These are phyloP conservation scores for Aspergillus brasiliensis DNA, from an alignment of 2,329 filamentous ascomycete genomes.

Conservation along the genomic window DNA sequence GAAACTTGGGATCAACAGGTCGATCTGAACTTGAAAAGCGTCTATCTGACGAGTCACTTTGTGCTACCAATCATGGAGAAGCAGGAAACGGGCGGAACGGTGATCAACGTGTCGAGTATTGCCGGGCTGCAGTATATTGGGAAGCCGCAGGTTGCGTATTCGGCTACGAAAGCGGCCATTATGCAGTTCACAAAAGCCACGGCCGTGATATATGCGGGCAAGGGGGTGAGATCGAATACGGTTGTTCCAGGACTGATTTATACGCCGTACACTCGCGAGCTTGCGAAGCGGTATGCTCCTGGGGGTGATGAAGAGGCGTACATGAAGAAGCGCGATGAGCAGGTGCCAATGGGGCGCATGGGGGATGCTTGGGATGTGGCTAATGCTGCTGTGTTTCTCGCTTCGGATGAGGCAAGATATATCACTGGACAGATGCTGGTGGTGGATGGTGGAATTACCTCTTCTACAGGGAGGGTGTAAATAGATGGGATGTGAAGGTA, in stretches of 20 bases:
- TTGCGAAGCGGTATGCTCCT: slow-evolving; percentile 50
- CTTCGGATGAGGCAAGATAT: slow-evolving; percentile 31
- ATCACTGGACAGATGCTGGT: slow-evolving; percentile 41
- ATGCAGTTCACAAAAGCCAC: slow-evolving; percentile 55
- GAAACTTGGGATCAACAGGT: slow-evolving; percentile 56
- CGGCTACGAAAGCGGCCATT: slow-evolving; percentile 54
- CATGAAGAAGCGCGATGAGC: slow-evolving; percentile 24
- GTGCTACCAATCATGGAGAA: slow-evolving; percentile 29
- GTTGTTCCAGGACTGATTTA: slow-evolving; percentile 61
- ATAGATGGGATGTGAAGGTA: no score
- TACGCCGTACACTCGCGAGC: slow-evolving; percentile 52
- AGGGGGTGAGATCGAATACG: slow-evolving; percentile 51
- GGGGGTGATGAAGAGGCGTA: slow-evolving; percentile 49
- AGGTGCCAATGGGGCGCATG: slow-evolving; percentile 37
- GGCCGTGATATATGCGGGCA: slow-evolving; percentile 46
- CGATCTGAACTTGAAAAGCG: slow-evolving; percentile 58
- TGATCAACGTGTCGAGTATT: slow-evolving; percentile 56
- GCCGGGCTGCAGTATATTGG: slow-evolving; percentile 56
- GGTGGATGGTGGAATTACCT: slow-evolving; percentile 40
- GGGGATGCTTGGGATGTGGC: slow-evolving; percentile 39
- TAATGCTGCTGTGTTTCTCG: slow-evolving; percentile 36
- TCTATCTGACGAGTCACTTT: slow-evolving; percentile 55
- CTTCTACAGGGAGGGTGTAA: slow-evolving; percentile 21
- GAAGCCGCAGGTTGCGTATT: slow-evolving; percentile 59
- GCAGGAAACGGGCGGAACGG: slow-evolving; percentile 35